A percentile compares a stretch with the other conserved stretches of the same genome.
Conservation (phyloP, 768 basidiomycete species). For the Cystoderma amianthinum region DNA sequence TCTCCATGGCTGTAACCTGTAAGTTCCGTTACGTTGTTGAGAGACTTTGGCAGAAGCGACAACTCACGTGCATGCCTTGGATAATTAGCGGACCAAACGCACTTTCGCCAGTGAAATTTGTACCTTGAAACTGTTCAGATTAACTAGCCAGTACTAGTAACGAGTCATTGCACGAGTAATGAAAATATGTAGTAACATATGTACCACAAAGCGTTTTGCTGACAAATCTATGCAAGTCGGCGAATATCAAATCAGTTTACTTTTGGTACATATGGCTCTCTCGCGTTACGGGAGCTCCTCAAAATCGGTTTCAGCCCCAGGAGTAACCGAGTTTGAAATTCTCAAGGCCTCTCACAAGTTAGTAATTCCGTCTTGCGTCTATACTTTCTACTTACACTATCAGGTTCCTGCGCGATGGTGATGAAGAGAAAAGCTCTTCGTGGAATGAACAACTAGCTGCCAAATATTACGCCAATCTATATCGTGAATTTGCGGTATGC, state of each 20-base stretch:
- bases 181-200: no score
- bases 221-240: no score
- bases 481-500: slow-evolving; percentile 88
- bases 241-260: slow-evolving; percentile 1
- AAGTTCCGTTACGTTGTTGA: no score
- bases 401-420: slow-evolving; percentile 69
- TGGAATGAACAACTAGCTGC: slow-evolving; percentile 87
- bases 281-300: slow-evolving; percentile 25
- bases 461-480: slow-evolving; percentile 85
- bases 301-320: slow-evolving; percentile 15
- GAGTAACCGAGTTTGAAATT: slow-evolving; percentile 67
- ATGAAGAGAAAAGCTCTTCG: slow-evolving; percentile 26
- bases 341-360: slow-evolving; percentile 69
- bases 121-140: no score
- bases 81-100: no score
- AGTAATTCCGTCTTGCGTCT: slow-evolving; percentile 11
- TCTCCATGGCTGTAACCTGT: no score
- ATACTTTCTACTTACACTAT: slow-evolving; percentile 5
- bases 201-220: no score
- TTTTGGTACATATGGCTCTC: slow-evolving; percentile 21
- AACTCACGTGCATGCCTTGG: no score
- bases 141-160: no score
- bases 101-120: no score
- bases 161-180: no score
- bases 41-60: no score